A percentile compares a stretch with the other conserved stretches of the same genome.
These are phyloP conservation scores for Salvia hispanica DNA, from an alignment of 257 asterid species.

Conservation along the genomic window DNA sequence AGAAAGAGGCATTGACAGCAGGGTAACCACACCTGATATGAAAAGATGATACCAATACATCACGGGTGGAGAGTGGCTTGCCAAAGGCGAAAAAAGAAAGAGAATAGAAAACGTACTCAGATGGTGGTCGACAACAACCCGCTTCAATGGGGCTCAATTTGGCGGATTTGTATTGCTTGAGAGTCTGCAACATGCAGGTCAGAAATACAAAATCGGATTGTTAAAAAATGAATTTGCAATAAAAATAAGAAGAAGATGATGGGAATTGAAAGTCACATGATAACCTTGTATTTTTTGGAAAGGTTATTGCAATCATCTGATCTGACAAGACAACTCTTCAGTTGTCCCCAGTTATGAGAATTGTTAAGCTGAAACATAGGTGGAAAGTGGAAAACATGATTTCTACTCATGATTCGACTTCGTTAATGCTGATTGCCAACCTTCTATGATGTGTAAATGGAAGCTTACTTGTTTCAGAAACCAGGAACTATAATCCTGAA, in stretches of 20 bases:
- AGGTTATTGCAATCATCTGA: constrained; percentile 70
- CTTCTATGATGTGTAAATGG: not conserved
- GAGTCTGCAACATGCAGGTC: constrained; percentile 48
- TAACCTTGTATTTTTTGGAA: constrained; percentile 72
- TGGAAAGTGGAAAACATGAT: constrained; percentile 9
- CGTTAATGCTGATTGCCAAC: not conserved
- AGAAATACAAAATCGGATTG: constrained; percentile 21
- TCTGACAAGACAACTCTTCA: constrained; percentile 86
- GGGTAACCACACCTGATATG: constrained; percentile 82
- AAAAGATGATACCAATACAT: not conserved
- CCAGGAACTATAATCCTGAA: constrained; percentile 90
- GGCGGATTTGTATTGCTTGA: constrained; percentile 61
- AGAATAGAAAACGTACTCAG: constrained; percentile 56
- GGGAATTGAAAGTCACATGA: constrained; percentile 12
- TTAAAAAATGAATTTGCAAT: constrained; percentile 4
- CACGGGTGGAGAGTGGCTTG: not conserved
- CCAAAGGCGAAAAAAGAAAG: not conserved
- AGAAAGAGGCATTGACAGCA: constrained; percentile 76
- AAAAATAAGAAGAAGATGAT: not conserved
- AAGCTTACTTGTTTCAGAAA: constrained; percentile 74
- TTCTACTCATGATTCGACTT: constrained; percentile 9
- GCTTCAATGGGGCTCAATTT: constrained; percentile 87
- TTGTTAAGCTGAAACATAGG: constrained; percentile 67
- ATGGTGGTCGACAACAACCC: constrained; percentile 95
- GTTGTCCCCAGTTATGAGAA: constrained; percentile 72